Evolutionary conservation across 2,329 filamentous ascomycete species (phyloP).

Genomic region (Huntiella abstrusa): DNA sequence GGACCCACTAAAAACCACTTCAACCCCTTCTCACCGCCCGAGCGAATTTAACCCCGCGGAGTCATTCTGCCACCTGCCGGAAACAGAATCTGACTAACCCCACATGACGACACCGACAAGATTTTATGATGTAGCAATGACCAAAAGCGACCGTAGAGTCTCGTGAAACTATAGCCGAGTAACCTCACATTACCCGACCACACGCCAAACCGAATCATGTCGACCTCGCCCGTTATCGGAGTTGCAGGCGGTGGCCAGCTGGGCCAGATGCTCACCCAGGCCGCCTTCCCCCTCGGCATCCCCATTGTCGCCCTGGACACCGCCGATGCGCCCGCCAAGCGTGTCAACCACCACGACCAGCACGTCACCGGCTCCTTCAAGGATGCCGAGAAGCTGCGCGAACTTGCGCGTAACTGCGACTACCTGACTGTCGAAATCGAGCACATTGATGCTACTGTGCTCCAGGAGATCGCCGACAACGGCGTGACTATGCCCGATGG

Average conservation of each 20-base stretch:
- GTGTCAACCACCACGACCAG: slow-evolving; percentile 54
- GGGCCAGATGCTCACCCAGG: slow-evolving; percentile 84
- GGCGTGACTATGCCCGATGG: slow-evolving; percentile 35
- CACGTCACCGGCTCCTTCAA: slow-evolving; percentile 83
- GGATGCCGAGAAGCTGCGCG: slow-evolving; percentile 56
- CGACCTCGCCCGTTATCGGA: slow-evolving; percentile 26
- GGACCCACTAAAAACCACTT: slow-evolving; percentile 1
- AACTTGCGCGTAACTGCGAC: slow-evolving; percentile 59
- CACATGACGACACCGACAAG: slow-evolving; percentile 10
- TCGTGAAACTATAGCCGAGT: not conserved
- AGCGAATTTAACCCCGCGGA: not conserved
- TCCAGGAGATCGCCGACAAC: slow-evolving; percentile 59
- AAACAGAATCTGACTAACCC: slow-evolving; percentile 4
- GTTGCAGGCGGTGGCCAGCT: slow-evolving; percentile 51
- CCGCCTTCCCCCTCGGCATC: slow-evolving; percentile 56
- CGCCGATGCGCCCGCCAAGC: slow-evolving; percentile 61
- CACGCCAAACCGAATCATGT: slow-evolving; percentile 13
- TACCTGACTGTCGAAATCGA: slow-evolving; percentile 89
- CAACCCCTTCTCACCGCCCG: slow-evolving; percentile 4
- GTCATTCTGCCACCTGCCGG: slow-evolving; percentile 5
- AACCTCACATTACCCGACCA: not conserved
- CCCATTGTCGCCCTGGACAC: slow-evolving; percentile 64
- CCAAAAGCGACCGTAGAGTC: not conserved
- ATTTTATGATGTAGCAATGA: slow-evolving; percentile 4
- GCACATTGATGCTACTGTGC: slow-evolving; percentile 75